phyloP scores from a whole-genome alignment of 2,329 filamentous ascomycete species.

The Fusarium chaquense region DNA sequence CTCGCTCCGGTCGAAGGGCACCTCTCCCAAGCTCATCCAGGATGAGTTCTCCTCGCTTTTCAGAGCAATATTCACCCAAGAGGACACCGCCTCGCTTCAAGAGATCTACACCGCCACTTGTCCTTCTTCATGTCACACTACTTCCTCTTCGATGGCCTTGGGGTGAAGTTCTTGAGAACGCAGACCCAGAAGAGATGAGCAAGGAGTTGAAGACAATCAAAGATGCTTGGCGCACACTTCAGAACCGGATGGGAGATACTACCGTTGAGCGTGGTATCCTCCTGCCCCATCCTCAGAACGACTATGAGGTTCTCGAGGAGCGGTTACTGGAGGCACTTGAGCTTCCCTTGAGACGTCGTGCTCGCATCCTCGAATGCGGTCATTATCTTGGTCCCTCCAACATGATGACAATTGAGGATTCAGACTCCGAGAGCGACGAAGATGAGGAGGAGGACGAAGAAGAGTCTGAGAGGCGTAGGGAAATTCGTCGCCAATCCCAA shows the following conservation, averaged over 20 bases:
- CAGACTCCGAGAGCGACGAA: conserved; percentile 62
- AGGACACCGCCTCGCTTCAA: conserved; percentile 71
- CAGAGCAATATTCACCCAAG: conserved; percentile 67
- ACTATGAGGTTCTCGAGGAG: conserved; percentile 84
- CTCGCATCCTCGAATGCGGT: conserved; percentile 78
- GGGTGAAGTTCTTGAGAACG: conserved; percentile 65
- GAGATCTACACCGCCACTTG: conserved; percentile 72
- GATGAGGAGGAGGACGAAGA: conserved; percentile 56
- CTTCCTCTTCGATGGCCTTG: conserved; percentile 77
- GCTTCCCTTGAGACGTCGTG: conserved; percentile 71
- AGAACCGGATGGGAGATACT: conserved; percentile 78
- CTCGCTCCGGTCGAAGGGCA: conserved; percentile 64
- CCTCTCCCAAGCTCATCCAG: conserved; percentile 65
- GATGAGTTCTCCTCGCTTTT: conserved; percentile 65
- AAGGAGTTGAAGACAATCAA: conserved; percentile 64
- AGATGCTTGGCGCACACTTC: conserved; percentile 74
- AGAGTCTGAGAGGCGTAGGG: conserved; percentile 42
- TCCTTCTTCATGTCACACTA: conserved; percentile 82
- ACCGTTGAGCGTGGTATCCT: conserved; percentile 80
- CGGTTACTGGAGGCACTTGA: conserved; percentile 80
- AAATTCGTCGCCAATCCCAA: conserved; percentile 47
- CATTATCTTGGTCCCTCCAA: conserved; percentile 77
- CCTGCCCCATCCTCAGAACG: conserved; percentile 81
- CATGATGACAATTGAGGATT: conserved; percentile 56
- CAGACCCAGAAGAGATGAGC: conserved; percentile 56